Evolutionary conservation across 23 red algal species (phyloP), one percentile per base, ranked within the genome.

Genomic region (Gracilaria gracilis): DNA sequence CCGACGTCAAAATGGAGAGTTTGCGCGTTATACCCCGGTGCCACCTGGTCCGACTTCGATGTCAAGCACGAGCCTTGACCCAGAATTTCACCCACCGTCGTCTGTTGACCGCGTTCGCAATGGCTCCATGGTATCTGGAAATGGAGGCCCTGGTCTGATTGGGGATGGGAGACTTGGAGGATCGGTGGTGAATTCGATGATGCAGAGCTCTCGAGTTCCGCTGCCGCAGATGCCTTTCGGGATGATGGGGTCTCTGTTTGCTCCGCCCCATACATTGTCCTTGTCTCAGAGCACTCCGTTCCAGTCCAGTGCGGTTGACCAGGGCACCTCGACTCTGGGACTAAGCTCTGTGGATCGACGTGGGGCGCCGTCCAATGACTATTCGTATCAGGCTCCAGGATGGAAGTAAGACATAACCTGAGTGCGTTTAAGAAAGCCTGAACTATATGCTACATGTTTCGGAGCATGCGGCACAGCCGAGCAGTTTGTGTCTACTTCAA

Each of bases 211-310:
- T 33, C 61, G 80, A 59, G 89, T 92, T 57, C 89, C 89, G 21
- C 40, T 92, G 25, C 89, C 89, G 21, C 89, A 83, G 27, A 92
- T 92, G 89, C 79, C 89, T n/a, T 92, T 84, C 61, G 73, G 89
- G 24, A 64, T 92, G 80, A 92, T 92, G 89, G 89, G 89, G 14
- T 92, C 89, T 4, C 79, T 83, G 33, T 92, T 92, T 46, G 89
- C 62, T 8, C 89, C 89, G 12, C 89, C 89, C 21, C 59, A 69
- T 40, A 67, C 73, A 14, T 64, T 92, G 38, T 84, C 89, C 4
- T 29, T 92, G 6, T 51, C 89, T 35, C 89, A 92, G 53, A 77
- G 79, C 48, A 84, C 61, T 28, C 66, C 89, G 24, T 92, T 92
- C 61, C 53, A 71, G 20, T 64, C 87, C 7, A 75, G 53, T 29